phyloP scores from a whole-genome alignment of 441 rosid genomes.

The Populus hybrid region DNA sequence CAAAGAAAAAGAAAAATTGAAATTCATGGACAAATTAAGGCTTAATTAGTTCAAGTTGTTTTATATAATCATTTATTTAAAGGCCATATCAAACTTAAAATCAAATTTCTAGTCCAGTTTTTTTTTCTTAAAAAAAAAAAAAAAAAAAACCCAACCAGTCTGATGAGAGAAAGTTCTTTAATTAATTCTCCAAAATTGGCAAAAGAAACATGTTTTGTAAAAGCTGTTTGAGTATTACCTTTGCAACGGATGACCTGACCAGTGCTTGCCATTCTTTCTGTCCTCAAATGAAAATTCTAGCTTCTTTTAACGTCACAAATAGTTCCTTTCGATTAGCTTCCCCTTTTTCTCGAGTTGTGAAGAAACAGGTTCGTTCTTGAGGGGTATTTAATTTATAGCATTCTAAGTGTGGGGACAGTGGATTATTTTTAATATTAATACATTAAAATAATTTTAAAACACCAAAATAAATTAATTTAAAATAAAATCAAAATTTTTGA shows the following conservation, averaged over 20 bases:
- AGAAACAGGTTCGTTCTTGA: no score
- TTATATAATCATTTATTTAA: not conserved
- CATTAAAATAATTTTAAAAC: no score
- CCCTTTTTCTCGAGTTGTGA: no score
- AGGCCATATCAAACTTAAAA: not conserved
- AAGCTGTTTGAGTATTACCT: conserved; percentile 8
- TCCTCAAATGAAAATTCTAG: no score
- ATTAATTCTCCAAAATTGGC: not conserved
- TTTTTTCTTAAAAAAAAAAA: not conserved
- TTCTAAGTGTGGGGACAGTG: no score
- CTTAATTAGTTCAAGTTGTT: not conserved
- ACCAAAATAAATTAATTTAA: no score
- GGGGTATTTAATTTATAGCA: no score
- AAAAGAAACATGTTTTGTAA: not conserved
- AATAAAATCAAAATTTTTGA: no score
- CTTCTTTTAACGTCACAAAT: no score
- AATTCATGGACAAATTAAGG: not conserved
- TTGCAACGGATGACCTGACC: conserved; percentile 27
- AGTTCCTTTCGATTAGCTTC: no score
- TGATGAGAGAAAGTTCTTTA: not conserved
- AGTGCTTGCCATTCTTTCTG: conserved; percentile 10
- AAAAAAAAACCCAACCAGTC: not conserved
- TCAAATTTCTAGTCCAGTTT: not conserved
- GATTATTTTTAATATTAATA: no score
- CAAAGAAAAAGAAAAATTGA: not conserved